phyloP scores from a whole-genome alignment of 1,284 basidiomycete genomes.

The Pulveroboletus sp. region DNA sequence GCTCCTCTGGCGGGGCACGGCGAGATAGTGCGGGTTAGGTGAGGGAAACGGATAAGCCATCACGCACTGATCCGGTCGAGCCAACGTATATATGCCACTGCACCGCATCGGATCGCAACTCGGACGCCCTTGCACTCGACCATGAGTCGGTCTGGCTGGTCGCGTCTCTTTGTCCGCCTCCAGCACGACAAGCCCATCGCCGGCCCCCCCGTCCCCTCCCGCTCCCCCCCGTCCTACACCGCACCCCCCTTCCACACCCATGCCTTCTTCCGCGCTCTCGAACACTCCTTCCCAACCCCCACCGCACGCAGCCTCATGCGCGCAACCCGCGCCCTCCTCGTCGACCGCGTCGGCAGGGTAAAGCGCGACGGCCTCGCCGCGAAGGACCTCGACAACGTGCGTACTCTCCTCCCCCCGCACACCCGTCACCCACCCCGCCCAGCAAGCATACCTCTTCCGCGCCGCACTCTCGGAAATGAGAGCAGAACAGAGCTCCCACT shows the following conservation, averaged over 20 bases:
- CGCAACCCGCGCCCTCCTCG: conserved; percentile 79
- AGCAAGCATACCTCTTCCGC: conserved; percentile 96
- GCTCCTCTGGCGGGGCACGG: conserved; percentile 16
- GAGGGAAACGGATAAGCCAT: conserved; percentile 19
- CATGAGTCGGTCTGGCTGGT: conserved; percentile 16
- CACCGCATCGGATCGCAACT: conserved; percentile 20
- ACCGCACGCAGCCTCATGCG: conserved; percentile 84
- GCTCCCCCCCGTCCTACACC: conserved; percentile 38
- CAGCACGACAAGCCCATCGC: conserved; percentile 12
- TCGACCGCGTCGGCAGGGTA: conserved; percentile 76
- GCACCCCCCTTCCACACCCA: conserved; percentile 63
- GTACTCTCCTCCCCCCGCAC: conserved; percentile 33
- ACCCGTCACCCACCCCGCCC: conserved; percentile 1
- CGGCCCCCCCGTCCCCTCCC: conserved; percentile 16
- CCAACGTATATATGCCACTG: background rate
- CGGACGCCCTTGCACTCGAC: conserved; percentile 8
- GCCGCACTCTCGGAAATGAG: conserved; percentile 92
- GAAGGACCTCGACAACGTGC: conserved; percentile 90
- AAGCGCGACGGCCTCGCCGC: conserved; percentile 72
- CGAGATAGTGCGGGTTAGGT: conserved; percentile 6
- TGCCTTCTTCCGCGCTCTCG: conserved; percentile 65
- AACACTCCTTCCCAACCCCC: conserved; percentile 67
- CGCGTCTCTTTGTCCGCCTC: no score
- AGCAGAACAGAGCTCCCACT: conserved; percentile 82
- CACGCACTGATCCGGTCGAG: background rate